Percentiles rank a stretch among this genome's conserved stretches.
Evolutionary conservation across 805 yeast genomes (phyloP).

Genomic region (Kockiozyma suomiensis): DNA sequence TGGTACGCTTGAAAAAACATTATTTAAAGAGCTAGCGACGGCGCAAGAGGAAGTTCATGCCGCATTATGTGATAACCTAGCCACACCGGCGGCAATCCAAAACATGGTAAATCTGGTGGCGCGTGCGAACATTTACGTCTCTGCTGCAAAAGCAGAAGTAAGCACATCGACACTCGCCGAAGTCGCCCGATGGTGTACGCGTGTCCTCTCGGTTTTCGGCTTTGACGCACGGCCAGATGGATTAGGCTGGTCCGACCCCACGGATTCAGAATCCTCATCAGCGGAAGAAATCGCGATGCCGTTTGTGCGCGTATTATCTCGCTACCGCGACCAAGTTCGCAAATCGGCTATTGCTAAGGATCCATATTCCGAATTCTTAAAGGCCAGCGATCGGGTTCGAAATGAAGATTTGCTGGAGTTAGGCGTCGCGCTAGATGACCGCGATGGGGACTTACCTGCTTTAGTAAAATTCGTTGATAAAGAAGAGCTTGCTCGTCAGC

Average conservation of each 20-base stretch:
- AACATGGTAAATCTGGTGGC: constrained; percentile 68
- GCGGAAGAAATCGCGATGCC: constrained; percentile 77
- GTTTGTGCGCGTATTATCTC: constrained; percentile 72
- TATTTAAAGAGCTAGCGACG: constrained; percentile 42
- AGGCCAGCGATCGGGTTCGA: constrained; percentile 75
- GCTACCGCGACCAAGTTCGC: constrained; percentile 82
- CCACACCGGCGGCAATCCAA: constrained; percentile 76
- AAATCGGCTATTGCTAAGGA: constrained; percentile 67
- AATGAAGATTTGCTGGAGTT: constrained; percentile 68
- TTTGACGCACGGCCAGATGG: constrained; percentile 51
- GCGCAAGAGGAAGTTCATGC: constrained; percentile 65
- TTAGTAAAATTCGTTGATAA: constrained; percentile 84
- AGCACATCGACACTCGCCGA: constrained; percentile 48
- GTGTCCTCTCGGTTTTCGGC: constrained; percentile 72
- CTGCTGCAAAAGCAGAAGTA: constrained; percentile 60
- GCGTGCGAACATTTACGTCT: constrained; percentile 70
- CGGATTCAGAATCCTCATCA: constrained; percentile 26
- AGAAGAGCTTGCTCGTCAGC: constrained; percentile 58
- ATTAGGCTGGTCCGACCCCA: constrained; percentile 70
- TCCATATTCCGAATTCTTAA: constrained; percentile 55
- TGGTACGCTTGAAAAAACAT: constrained; percentile 37
- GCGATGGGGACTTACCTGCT: constrained; percentile 65
- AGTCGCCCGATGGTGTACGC: constrained; percentile 68
- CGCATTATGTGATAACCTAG: constrained; percentile 85
- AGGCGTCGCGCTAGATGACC: constrained; percentile 87